phyloP scores from a whole-genome alignment of 1,284 basidiomycete genomes.

The Naganishia liquefaciens region DNA sequence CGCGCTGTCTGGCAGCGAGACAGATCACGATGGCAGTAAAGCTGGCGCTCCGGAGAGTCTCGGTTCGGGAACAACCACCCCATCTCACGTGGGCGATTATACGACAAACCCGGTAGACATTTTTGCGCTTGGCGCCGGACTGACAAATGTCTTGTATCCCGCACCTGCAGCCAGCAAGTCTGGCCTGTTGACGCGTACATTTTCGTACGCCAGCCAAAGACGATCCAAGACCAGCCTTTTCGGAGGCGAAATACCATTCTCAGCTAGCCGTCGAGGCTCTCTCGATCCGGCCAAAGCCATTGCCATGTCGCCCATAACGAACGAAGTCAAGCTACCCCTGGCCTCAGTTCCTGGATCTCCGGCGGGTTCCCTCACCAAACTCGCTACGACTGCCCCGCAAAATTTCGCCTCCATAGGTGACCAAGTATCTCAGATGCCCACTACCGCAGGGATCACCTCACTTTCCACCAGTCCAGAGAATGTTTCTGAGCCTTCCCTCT shows the following conservation, averaged over 20 bases:
- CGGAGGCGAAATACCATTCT: slow-evolving; percentile 7
- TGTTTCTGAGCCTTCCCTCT: background rate
- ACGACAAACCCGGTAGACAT: slow-evolving; percentile 10
- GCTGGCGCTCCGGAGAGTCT: slow-evolving; percentile 4
- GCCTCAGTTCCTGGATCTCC: slow-evolving; percentile 31
- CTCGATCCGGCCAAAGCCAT: slow-evolving; percentile 13
- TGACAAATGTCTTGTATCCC: slow-evolving; percentile 9
- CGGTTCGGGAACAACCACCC: slow-evolving; percentile 17
- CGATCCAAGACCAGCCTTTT: slow-evolving; percentile 15
- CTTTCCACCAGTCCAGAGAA: background rate
- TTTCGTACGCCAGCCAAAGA: slow-evolving; percentile 16
- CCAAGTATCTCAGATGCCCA: background rate
- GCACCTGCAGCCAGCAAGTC: background rate
- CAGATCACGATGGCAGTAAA: slow-evolving; percentile 12
- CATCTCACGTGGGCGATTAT: slow-evolving; percentile 19
- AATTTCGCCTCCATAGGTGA: background rate
- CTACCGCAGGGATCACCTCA: background rate
- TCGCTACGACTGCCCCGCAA: background rate
- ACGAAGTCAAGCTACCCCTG: slow-evolving; percentile 4
- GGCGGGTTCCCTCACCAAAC: background rate
- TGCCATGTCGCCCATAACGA: slow-evolving; percentile 4
- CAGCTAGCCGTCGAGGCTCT: slow-evolving; percentile 25
- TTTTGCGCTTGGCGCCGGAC: slow-evolving; percentile 12
- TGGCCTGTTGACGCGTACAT: slow-evolving; percentile 18
- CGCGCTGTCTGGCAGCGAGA: slow-evolving; percentile 15